phyloP scores from a whole-genome alignment of 805 yeast genomes.

The Ogataea wickerhamii region DNA sequence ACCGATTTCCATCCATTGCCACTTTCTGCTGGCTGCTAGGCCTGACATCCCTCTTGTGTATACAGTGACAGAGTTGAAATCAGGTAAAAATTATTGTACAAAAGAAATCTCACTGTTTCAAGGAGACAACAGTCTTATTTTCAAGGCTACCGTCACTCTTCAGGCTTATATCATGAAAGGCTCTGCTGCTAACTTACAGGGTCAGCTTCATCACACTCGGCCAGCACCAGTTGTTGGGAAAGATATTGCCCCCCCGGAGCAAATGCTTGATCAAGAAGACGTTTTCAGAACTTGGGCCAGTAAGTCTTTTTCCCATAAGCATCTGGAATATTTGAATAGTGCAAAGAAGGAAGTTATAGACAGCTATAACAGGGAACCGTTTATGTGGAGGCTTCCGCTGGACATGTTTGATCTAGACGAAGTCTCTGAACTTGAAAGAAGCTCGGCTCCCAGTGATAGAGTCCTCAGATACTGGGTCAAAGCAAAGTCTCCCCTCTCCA shows the following conservation, averaged over 20 bases:
- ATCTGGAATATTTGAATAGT: slow-evolving; percentile 23
- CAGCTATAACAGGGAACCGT: slow-evolving; percentile 32
- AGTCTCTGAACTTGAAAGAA: slow-evolving; percentile 19
- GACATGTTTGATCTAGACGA: slow-evolving; percentile 31
- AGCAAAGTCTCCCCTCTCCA: slow-evolving; percentile 22
- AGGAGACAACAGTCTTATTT: slow-evolving; percentile 42
- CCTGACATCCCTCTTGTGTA: slow-evolving; percentile 45
- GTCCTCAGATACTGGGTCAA: slow-evolving; percentile 32
- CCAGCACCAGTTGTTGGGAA: slow-evolving; percentile 27
- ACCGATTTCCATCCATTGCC: slow-evolving; percentile 62
- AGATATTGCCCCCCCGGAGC: slow-evolving; percentile 28
- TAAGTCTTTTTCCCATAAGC: slow-evolving; percentile 20
- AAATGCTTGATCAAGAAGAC: slow-evolving; percentile 27
- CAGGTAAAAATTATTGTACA: slow-evolving; percentile 50
- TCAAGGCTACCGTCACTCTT: slow-evolving; percentile 49
- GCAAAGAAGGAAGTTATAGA: slow-evolving; percentile 21
- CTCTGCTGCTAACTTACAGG: slow-evolving; percentile 28
- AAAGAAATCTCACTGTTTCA: slow-evolving; percentile 56
- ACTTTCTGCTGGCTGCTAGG: slow-evolving; percentile 55
- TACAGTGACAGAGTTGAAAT: slow-evolving; percentile 48
- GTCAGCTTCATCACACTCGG: slow-evolving; percentile 29
- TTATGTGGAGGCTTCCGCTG: slow-evolving; percentile 31
- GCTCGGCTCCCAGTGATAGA: slow-evolving; percentile 21
- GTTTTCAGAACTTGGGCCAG: slow-evolving; percentile 29
- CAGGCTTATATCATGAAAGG: slow-evolving; percentile 32